Base-by-base conservation (phyloP, 305 asterid species). In the Solanum hybrid region DNA sequence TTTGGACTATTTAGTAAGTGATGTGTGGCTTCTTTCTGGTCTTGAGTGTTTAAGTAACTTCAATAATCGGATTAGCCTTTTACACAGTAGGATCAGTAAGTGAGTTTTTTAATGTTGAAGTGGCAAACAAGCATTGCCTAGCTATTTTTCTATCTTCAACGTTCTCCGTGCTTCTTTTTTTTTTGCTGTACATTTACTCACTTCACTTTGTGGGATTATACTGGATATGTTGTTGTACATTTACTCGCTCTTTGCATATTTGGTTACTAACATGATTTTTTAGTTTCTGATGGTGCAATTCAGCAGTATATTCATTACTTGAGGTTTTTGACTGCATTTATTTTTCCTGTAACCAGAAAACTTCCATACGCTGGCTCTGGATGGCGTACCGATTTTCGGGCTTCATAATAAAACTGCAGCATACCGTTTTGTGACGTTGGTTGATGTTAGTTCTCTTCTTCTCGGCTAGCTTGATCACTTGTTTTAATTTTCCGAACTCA, bases 351-450 rank as follows among this genome's bases (percentile, higher is more conserved):
- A 41, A 79, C 39, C 97, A 97, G 99, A 97, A 91, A 94, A 94
- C 32, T 97, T 95, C 86, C 99, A 96, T 92, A 97, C 99, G 14
- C 91, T 97, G 90, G 99, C 99, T 86, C 91, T 97, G 94, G 99
- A 97, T 5, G 99, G 98, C n/a, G 93, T 96, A 32, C 99, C 98
- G 2, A 85, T 93, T 89, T 94, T 97, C 26, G 98, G 98, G 88
- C 98, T 96, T 92, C 94, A 94, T 88, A 97, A 96, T 91, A 94
- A 95, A 93, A 92, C 95, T 88, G 98, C 98, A 78, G 99, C 99
- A 15, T 95, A 96, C 92, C 98, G 99, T 88, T 97, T 97, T 94
- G 99, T 97, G 92, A 97, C 98, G 87, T 93, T 97, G 93, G 98
- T 97, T 37, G 99, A 97, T 93, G 99, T 97, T 82, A 95, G 99